Evolutionary conservation across 2,329 filamentous ascomycete species (phyloP), one percentile per base, ranked within the genome.

Genomic region (Akanthomyces lecanii): DNA sequence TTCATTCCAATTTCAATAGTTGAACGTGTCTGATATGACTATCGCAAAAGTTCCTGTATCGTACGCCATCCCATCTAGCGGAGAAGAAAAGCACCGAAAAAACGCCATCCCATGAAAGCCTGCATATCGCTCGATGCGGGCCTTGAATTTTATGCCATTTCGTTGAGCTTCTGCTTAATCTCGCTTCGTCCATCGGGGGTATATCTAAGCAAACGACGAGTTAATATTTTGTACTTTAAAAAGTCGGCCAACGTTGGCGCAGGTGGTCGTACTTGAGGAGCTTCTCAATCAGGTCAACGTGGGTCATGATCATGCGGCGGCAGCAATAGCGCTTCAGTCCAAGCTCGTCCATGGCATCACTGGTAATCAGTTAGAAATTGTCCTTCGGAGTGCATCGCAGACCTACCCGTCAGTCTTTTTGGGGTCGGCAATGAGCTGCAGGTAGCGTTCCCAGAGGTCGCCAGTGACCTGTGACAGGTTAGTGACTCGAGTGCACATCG

Each of bases 221-320:
- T 65, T 63, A 66, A 61, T 44, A 62, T 23, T 45, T 1, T 33
- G 38, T 1, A 40, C 33, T 5, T 11, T 33, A 6, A 30, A 23
- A 25, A 7, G 28, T 51, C n/a, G 40, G 33, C 25, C 11, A 3
- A 33, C 6, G 3, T n/a, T 16, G 42, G 23, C 18, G 42, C 25
- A 14, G 30, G 44, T 47, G 28, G 44, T 62, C 85, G 70, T 88
- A 96, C 91, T 94, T 91, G 68, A 99, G 86, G 57, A 99, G 86
- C 80, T 99, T 99, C 83, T 99, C 95, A 71, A 99, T 97, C 66
- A 99, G 83, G 76, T 99, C 95, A 71, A 99, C 95, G 78, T 99
- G 95, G 65, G 95, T 99, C 90, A 99, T 97, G 77, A 99, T 88
- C 95, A 99, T 99, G 73, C 95, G 90, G 70, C 95, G 91, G 81